Evolutionary conservation across 1,284 basidiomycete species (phyloP).

Genomic region (Inonotus hispidus): DNA sequence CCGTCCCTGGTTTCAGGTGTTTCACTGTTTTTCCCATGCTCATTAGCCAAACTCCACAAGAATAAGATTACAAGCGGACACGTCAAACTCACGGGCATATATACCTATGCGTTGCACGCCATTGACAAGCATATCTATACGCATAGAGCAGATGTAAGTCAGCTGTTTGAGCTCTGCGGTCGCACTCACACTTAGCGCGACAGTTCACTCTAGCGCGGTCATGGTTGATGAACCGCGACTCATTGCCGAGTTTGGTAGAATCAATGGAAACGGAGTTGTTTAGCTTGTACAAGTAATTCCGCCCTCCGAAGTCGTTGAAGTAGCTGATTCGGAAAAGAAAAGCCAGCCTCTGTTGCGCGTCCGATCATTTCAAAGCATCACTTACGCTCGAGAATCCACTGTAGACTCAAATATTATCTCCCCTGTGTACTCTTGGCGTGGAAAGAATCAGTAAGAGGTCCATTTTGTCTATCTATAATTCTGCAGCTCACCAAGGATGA

Average conservation of each 20-base stretch:
- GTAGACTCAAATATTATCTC: constrained; percentile 43
- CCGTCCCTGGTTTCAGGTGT: constrained; percentile 34
- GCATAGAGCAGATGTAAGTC: not conserved
- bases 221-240: constrained; percentile 58
- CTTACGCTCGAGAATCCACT: constrained; percentile 40
- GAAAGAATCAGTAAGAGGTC: constrained; percentile 1
- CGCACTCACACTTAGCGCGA: constrained; percentile 36
- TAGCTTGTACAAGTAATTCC: constrained; percentile 56
- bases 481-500: constrained; percentile 42
- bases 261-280: constrained; percentile 42
- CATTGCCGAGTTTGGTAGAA: constrained; percentile 46
- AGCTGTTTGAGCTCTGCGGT: too few species aligned
- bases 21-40: constrained; percentile 26
- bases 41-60: not conserved
- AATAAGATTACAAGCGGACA: not conserved
- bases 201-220: constrained; percentile 36
- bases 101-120: constrained; percentile 56
- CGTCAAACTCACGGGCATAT: constrained; percentile 39
- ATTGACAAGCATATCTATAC: constrained; percentile 48
- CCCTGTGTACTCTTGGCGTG: constrained; percentile 49
- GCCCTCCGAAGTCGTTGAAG: constrained; percentile 33
- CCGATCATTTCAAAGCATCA: constrained; percentile 13
- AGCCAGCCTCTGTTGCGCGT: constrained; percentile 21
- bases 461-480: not conserved
- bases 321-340: constrained; percentile 26